Evolutionary conservation across 805 yeast species (phyloP), one percentile per base, ranked within the genome.

Genomic region (Kodamaea lidongshanica): DNA sequence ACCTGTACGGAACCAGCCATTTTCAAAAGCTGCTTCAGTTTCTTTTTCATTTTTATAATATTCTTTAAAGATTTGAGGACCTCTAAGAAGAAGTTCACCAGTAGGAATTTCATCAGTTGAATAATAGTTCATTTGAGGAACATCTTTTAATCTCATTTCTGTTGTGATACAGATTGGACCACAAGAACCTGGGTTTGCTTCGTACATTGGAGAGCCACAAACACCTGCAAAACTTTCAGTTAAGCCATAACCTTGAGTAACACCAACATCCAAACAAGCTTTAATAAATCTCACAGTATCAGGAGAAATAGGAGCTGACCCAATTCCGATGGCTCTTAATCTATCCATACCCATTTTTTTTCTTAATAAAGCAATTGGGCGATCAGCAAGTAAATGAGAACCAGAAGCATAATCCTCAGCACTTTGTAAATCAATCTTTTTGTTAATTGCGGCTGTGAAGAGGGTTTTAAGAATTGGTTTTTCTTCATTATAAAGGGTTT

Each of bases 241-340:
- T 22, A 77, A 63, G 3, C 88, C 89, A 52, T 79, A 81, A n/a
- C 89, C 92, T 55, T 80, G 87, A 8, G 56, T 38, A 37, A 72
- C 68, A 60, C 71, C 74, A 34, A 72, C 52, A 38, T 71, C 73
- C 31, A 82, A 64, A 1, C 77, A 65, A n/a, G 77, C 76, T 45
- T 75, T 70, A 44, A 82, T 53, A 48, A 78, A 80, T 35, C 60
- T 56, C 23, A 79, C 61, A 1, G 86, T 77, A 23, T 70, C 77
- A 11, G 70, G 66, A 18, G 82, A 63, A 39, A 81, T 65, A 15
- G 92, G 89, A 3, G 89, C 87, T 18, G 84, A 77, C 15, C 89
- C 70, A 12, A 62, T 54, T 27, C 53, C 45, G 14, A 52, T 38
- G 19, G 31, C 40, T 15, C 19, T 18, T 35, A 61, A 37, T 28